Evolutionary conservation across 768 basidiomycete species (phyloP).

Genomic region (Termitomyces eurrhizus): DNA sequence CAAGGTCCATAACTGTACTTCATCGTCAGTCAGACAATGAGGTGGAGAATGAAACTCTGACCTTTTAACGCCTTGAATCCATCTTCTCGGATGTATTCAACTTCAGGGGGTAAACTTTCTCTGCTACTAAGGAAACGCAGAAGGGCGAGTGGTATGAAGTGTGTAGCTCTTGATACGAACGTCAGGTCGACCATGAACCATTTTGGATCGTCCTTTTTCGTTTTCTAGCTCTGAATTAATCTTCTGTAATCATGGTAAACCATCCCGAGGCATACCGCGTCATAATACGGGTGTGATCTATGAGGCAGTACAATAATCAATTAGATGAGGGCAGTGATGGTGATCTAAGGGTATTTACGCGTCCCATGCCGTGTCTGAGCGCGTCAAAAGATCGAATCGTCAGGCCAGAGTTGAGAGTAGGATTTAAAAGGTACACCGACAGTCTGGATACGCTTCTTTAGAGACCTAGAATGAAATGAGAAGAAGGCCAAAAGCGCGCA

Average conservation of each 20-base stretch:
- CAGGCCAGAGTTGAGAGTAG: background rate
- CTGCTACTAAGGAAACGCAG: slow-evolving; percentile 59
- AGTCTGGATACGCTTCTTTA: slow-evolving; percentile 87
- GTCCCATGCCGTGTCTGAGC: slow-evolving; percentile 87
- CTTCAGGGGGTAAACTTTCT: slow-evolving; percentile 40
- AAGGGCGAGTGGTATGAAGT: slow-evolving; percentile 78
- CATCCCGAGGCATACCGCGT: slow-evolving; percentile 43
- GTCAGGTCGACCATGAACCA: slow-evolving; percentile 93
- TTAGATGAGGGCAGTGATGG: slow-evolving; percentile 9
- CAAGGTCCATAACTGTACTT: slow-evolving; percentile 67
- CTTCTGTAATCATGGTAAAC: background rate
- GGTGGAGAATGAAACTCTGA: slow-evolving; percentile 20
- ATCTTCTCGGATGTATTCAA: slow-evolving; percentile 64
- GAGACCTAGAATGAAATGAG: slow-evolving; percentile 47
- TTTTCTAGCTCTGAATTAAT: slow-evolving; percentile 53
- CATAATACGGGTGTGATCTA: slow-evolving; percentile 76
- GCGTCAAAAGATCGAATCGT: slow-evolving; percentile 1
- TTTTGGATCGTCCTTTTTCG: slow-evolving; percentile 67
- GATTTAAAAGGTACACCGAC: slow-evolving; percentile 41
- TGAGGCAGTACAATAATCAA: background rate
- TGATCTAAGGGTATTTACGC: slow-evolving; percentile 41
- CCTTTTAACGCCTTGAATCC: slow-evolving; percentile 65
- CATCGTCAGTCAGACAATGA: background rate
- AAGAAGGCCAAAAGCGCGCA: slow-evolving; percentile 2
- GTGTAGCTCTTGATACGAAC: slow-evolving; percentile 56